Evolutionary conservation across 441 rosid species (phyloP), one percentile per base, ranked within the genome.

Genomic region (Capsella rubella): DNA sequence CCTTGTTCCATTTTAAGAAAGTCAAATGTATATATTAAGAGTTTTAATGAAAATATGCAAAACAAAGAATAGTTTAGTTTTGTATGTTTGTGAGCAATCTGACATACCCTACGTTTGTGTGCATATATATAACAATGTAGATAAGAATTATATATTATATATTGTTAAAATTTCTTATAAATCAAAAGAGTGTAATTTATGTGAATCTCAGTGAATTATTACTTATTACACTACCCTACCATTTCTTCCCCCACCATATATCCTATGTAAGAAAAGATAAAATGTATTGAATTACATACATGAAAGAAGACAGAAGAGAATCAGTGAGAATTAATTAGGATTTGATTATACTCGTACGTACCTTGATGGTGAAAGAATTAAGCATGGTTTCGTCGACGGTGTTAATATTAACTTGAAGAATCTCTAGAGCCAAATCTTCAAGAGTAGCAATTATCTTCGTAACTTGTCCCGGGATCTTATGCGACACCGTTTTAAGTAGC

Each of bases 331-430:
- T 55, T 61, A 68, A 64, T 55, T 27, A 72, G n/a, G 53, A 54
- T 21, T 21, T 21, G 66, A 46, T 46, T 64, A 28, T 64, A 21
- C 25, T 47, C 27, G 61, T 78, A 68, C 46, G 58, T 90, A 93
- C 99, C 98, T 95, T 93, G 84, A 95, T 90, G 50, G 96, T 95
- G 88, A 95, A 95, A 83, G 96, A 89, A 70, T 91, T 86, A 72
- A 87, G 89, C 92, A 92, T 78, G 67, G 87, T 87, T 61, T 90
- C 96, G 37, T 95, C 95, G 49, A 86, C 75, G 16, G 89, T 81
- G 74, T 50, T 87, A 69, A 95, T 80, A 79, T 67, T 86, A 47
- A 86, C 86, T 8, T 87, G 79, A 34, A 95, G 91, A 47, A 91
- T 95, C 81, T 91, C 95, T n/a, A 95, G 89, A 3, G 91, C 77